phyloP scores from a whole-genome alignment of 139 green algal species.

The Chlorella sp. region DNA sequence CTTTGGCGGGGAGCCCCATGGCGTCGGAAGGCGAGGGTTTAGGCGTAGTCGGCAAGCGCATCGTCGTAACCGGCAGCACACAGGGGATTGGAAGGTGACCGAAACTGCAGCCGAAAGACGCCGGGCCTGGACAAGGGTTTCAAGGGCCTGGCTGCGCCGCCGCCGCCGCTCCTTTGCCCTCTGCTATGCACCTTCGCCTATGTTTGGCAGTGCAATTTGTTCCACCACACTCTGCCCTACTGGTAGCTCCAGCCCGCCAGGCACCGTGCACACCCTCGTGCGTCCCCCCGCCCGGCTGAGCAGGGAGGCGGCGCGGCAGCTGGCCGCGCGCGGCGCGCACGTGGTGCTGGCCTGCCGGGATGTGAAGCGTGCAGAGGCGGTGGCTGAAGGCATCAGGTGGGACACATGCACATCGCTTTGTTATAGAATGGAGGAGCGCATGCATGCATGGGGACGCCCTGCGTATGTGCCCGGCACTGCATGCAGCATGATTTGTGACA shows the following conservation, averaged over 20 bases:
- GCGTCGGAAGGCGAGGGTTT: not conserved
- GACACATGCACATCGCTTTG: not conserved
- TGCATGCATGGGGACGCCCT: not conserved
- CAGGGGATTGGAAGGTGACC: slow-evolving; percentile 55
- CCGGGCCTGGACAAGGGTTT: not conserved
- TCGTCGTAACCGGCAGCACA: slow-evolving; percentile 52
- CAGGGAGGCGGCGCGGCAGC: slow-evolving; percentile 50
- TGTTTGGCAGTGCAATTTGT: not conserved
- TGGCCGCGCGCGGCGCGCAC: slow-evolving; percentile 38
- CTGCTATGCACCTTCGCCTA: no score
- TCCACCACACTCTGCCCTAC: not conserved
- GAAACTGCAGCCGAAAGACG: not conserved
- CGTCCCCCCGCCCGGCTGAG: not conserved
- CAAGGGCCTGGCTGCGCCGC: no score
- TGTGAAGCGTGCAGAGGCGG: slow-evolving; percentile 22
- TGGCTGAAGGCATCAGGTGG: slow-evolving; percentile 42
- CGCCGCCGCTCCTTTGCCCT: not conserved
- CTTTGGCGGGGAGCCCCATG: no score
- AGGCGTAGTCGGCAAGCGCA: not conserved
- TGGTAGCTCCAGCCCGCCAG: not conserved
- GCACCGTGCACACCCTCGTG: not conserved
- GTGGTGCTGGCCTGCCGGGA: slow-evolving; percentile 58
- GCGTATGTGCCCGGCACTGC: not conserved
- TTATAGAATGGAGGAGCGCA: not conserved
- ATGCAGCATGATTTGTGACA: not conserved